Evolutionary conservation across 352 stramenopile species (phyloP).

Genomic region (Phytopythium kandeliae): DNA sequence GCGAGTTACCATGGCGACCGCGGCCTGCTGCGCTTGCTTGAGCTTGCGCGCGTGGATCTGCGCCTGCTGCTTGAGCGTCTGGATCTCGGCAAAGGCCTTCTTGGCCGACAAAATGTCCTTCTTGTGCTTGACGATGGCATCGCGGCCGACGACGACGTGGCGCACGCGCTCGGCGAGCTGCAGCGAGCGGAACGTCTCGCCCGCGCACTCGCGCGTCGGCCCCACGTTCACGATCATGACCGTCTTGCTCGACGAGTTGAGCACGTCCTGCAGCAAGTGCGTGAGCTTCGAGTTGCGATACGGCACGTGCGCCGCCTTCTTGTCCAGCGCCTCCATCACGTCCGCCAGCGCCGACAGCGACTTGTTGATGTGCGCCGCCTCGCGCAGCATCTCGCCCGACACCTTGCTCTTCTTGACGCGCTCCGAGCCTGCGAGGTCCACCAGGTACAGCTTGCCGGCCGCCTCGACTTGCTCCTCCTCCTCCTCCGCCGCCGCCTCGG

Average conservation of each 20-base stretch:
- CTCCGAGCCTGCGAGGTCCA: slow-evolving; percentile 91
- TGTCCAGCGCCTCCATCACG: slow-evolving; percentile 90
- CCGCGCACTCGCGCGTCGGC: slow-evolving; percentile 73
- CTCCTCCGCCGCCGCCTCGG: slow-evolving; percentile 7
- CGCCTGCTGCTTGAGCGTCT: slow-evolving; percentile 92
- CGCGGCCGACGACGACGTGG: slow-evolving; percentile 73
- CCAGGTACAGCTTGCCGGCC: slow-evolving; percentile 88
- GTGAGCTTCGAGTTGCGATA: slow-evolving; percentile 99
- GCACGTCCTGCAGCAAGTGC: slow-evolving; percentile 93
- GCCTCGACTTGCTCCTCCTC: slow-evolving; percentile 42
- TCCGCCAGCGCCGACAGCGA: slow-evolving; percentile 91
- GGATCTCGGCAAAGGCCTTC: slow-evolving; percentile 92
- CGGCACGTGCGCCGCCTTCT: slow-evolving; percentile 90
- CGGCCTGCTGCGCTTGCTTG: slow-evolving; percentile 86
- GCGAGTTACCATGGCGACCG: slow-evolving; percentile 82
- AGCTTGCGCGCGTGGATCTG: slow-evolving; percentile 79
- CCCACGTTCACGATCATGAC: slow-evolving; percentile 93
- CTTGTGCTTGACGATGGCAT: slow-evolving; percentile 82
- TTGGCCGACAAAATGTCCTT: slow-evolving; percentile 88
- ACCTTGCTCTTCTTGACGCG: slow-evolving; percentile 90
- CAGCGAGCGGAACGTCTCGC: slow-evolving; percentile 85
- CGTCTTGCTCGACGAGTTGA: slow-evolving; percentile 88
- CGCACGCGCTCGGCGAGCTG: slow-evolving; percentile 82
- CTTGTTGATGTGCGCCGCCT: slow-evolving; percentile 85
- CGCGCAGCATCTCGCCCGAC: slow-evolving; percentile 72